Evolutionary conservation across 495 filamentous ascomycete genomes (phyloP), one percentile per base, ranked within the genome.

Genomic region (Trypethelium eluteriae): DNA sequence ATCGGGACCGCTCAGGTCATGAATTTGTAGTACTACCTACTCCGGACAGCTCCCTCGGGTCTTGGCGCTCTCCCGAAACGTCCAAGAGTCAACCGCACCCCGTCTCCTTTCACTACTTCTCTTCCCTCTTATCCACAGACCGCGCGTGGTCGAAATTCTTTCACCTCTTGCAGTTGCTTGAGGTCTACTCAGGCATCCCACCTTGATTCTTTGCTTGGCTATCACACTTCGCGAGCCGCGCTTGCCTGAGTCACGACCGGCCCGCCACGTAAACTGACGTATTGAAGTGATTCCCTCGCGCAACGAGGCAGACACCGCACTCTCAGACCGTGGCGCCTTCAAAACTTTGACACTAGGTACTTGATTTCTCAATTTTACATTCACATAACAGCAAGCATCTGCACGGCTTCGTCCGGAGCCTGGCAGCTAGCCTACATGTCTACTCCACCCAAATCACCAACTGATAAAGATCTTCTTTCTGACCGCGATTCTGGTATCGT

Each of bases 261-360:
- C 53, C 32, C 53, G 53, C 53, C 53, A 59, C 53, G 53, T 59
- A 59, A 46, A 59, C 32, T 59, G 53, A 59, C 53, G 53, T 59
- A 59, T 18, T 36, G 53, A 59, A 11, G 53, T 36, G 53, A 35
- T 2, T 36, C 2, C 53, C 53, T 59, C 53, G 53, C 53, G 53
- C 53, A 59, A 35, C 53, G 53, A 63, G 44, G 38, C 62, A 63
- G 71, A 73, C 69, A 35, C 25, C 49, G 57, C 47, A 59, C 32
- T n/a, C 47, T 39, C 10, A 38, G 56, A 67, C 53, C 74, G 81
- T 83, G 82, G 80, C 81, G 79, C 79, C 74, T 72, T 71, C 72
- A 73, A 75, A 75, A 71, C 74, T 74, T 76, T 83, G 78, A 83
- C 80, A 75, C 74, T 78, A 83, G 81, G 82, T 83, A 82, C 62